Evolutionary conservation across 768 basidiomycete genomes (phyloP), one percentile per base, ranked within the genome.

Genomic region (Lentinula raphanica): DNA sequence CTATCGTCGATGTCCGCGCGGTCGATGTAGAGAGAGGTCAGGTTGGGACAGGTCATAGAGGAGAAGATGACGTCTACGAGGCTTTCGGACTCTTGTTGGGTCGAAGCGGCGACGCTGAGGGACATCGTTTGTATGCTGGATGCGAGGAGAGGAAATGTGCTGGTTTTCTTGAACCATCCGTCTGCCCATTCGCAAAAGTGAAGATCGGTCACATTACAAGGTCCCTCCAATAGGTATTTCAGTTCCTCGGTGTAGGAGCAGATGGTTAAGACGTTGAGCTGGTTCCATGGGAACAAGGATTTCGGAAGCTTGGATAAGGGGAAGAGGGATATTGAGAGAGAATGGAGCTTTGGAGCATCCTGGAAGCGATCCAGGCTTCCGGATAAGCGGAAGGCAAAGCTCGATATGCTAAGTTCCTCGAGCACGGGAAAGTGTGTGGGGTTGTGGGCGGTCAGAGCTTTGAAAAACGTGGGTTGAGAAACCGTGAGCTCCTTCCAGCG

Each of bases 401-500:
- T 48, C 23, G 46, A 48, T 0, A 48, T 48, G 13, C 27, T 48
- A 28, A 48, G 46, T 21, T 27, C 27, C 11, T 48, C 46, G 27
- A 48, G 29, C 13, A 36, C 25, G 4, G 32, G 51, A 2, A 53
- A 36, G 13, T 39, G 17, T 39, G 35, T 36, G n/a, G 51, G 23
- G 40, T 53, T 28, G 11, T 39, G 51, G 11, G 46, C 46, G 13
- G 29, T 48, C 12, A 48, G 29, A 28, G 13, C 35, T 7, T 53
- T 27, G 35, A 13, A 53, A 25, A 38, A 32, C 2, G 32, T 36
- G 5, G 32, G 35, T 23, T 39, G 36, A 3, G 35, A 36, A 13
- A 53, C 51, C 2, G 27, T 23, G 21, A 53, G 51, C n/a, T 36
- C 23, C 36, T 53, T 53, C 51, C 51, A 53, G 23, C 51, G 51